phyloP scores from a whole-genome alignment of 2,329 filamentous ascomycete genomes.

The Coniochaeta sp. region DNA sequence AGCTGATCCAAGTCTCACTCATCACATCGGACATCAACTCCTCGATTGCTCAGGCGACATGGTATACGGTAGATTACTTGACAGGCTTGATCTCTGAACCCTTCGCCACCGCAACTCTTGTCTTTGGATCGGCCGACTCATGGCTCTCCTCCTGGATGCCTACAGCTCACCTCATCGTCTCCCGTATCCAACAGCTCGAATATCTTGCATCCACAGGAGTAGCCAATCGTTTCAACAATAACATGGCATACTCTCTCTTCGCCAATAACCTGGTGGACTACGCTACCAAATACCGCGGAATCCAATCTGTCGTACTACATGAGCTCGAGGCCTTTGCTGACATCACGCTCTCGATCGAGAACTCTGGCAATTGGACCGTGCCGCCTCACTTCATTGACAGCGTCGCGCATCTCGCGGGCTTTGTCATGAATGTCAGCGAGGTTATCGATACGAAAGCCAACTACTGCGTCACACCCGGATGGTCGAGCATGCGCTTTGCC shows the following conservation, averaged over 20 bases:
- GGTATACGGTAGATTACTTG: slow-evolving; percentile 26
- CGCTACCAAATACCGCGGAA: slow-evolving; percentile 26
- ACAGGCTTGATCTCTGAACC: slow-evolving; percentile 18
- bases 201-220: slow-evolving; percentile 45
- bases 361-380: slow-evolving; percentile 27
- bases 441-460: slow-evolving; percentile 20
- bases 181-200: slow-evolving; percentile 33
- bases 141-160: slow-evolving; percentile 50
- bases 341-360: slow-evolving; percentile 16
- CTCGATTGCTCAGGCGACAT: slow-evolving; percentile 34
- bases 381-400: slow-evolving; percentile 31
- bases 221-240: slow-evolving; percentile 52
- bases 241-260: slow-evolving; percentile 54
- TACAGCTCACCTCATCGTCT: slow-evolving; percentile 48
- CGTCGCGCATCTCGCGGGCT: slow-evolving; percentile 28
- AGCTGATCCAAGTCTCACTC: slow-evolving; percentile 21
- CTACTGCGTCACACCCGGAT: slow-evolving; percentile 30
- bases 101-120: slow-evolving; percentile 42
- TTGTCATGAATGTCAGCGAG: slow-evolving; percentile 30
- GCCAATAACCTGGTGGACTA: slow-evolving; percentile 26
- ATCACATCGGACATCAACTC: slow-evolving; percentile 33
- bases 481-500: slow-evolving; percentile 20
- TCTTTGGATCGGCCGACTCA: slow-evolving; percentile 39
- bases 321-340: slow-evolving; percentile 23
- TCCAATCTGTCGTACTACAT: slow-evolving; percentile 29